Evolutionary conservation across 2,329 filamentous ascomycete species (phyloP).

Genomic region (Fonsecaea nubica): DNA sequence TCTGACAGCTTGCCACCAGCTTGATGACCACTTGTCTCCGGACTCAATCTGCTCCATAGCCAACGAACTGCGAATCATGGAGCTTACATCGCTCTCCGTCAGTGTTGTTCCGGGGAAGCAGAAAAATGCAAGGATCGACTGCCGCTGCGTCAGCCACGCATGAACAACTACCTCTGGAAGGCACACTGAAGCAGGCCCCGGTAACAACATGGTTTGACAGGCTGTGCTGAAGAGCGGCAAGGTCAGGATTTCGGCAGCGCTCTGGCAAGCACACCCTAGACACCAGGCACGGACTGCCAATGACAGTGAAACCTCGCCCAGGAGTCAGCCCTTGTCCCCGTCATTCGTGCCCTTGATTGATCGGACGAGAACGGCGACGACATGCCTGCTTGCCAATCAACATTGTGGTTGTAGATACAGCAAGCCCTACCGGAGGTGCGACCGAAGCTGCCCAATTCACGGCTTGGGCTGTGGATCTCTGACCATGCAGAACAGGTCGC

Average conservation of each 20-base stretch:
- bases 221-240: not conserved
- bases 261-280: not conserved
- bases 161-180: not conserved
- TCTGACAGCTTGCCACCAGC: not conserved
- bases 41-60: not conserved
- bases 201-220: not conserved
- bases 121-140: not conserved
- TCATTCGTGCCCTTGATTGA: not conserved
- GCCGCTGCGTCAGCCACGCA: constrained; percentile 5
- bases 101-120: not conserved
- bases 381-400: not conserved
- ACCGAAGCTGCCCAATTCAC: not conserved
- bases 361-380: not conserved
- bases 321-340: not conserved
- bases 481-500: constrained; percentile 52
- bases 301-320: not conserved
- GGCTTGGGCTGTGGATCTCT: constrained; percentile 35
- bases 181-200: not conserved
- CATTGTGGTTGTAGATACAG: not conserved
- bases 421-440: not conserved
- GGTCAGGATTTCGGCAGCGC: not conserved
- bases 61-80: not conserved
- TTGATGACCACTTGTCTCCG: not conserved
- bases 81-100: not conserved
- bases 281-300: not conserved